Base-by-base conservation (phyloP, 208 protist genomes). In the Crithidia expoeki region DNA sequence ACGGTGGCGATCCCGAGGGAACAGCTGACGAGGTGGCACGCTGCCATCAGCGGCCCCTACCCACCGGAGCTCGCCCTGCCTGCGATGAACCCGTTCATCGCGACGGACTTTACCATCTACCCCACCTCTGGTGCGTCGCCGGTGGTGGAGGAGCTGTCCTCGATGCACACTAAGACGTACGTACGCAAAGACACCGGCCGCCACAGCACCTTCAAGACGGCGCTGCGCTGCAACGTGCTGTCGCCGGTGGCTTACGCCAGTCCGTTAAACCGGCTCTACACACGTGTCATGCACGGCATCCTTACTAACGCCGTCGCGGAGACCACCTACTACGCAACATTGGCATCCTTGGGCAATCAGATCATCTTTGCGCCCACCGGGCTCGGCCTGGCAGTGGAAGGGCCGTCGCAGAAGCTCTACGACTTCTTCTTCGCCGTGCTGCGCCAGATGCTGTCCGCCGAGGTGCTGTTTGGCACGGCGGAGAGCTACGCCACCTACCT, bases 91-190 rank as follows among this genome's bases (percentile, higher is more conserved):
- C 90, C 85, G 6, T 95, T 86, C 63, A 60, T 95, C n/a, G 58
- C 87, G 21, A 90, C 80, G 9, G 87, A 93, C 57, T 88, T 95
- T 56, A 89, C 79, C 7, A 23, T 92, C 17, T 79, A 79, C 68
- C 57, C 69, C 16, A 36, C 76, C 17, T 19, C 55, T 1, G 53
- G 40, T 19, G 55, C 9, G 32, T n/a, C 30, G 1, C 30, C 68
- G 23, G 38, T 38, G 42, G 68, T 66, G 28, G 55, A 72, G 40
- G 61, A 80, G 27, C 51, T 84, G 28, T 21, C 27, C 42, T 84
- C 74, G 17, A 32, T 68, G 34, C 85, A 93, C 64, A 85, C 85
- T 4, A 65, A 75, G 30, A 76, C 84, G 25, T 64, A 81, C 17
- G 61, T 92, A 11, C 74, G 84, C n/a, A 79, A 72, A 34, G 79